Base-by-base conservation (phyloP, 352 stramenopile genomes). In the Phytophthora litchii region DNA sequence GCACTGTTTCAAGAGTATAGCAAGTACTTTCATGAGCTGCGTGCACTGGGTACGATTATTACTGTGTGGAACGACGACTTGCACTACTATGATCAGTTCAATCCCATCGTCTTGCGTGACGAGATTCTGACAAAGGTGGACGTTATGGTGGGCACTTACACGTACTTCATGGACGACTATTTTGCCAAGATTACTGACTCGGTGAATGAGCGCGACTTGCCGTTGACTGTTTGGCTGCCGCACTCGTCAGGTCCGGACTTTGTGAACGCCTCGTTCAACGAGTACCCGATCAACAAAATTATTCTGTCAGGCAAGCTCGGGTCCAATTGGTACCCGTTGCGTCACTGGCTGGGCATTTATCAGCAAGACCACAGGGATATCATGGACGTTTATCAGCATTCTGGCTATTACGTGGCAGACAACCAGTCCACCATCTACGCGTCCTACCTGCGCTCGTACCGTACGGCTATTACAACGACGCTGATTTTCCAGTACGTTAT, bases 71-170 rank as follows among this genome's bases (percentile, higher is more conserved):
- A 84, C 58, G 83, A 91, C 52, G 83, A 92, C 42, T 55, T 91
- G 54, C 81, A 88, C 48, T 88, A 91, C 54, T 91, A 85, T 51
- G 82, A 92, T 66, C 83, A 90, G 70, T 88, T 90, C 46, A 67
- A 89, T 54, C 76, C 81, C 11, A 64, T 78, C 27, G 37, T 68
- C 16, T 46, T 92, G 38, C 81, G 78, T 8, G 74, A 92, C 27
- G 65, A 81, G 45, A 82, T 92, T 57, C 54, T 92, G 25, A 88
- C 76, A 41, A 72, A 75, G 14, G 67, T 75, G 21, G 83, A 93
- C 25, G 78, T 91, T 49, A 61, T 93, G 16, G 43, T 91, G 17
- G 70, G 84, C 16, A 87, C 84, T 12, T 93, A 93, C 67, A 68
- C 80, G 58, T 93, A 92, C 72, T 59, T 88, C 21, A 83, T 89